Percentiles rank a stretch among this genome's conserved stretches.
Evolutionary conservation across 2,329 filamentous ascomycete genomes (phyloP).

Genomic region (Phyllosticta capitalensis): DNA sequence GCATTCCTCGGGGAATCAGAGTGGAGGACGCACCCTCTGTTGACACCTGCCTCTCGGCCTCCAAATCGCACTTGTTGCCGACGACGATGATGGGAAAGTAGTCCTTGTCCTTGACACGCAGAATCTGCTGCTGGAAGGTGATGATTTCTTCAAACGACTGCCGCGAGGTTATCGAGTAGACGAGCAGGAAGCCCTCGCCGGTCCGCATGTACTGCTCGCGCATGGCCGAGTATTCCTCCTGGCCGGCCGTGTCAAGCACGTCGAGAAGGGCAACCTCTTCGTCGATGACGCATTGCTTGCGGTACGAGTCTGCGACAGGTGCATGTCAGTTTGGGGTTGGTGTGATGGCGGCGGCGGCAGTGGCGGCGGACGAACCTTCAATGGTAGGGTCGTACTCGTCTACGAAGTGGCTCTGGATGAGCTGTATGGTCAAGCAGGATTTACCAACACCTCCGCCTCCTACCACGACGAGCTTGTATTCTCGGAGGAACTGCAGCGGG

Average conservation of each 20-base stretch:
- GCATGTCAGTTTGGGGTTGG: constrained; percentile 6
- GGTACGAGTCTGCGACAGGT: constrained; percentile 72
- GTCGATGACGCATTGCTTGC: constrained; percentile 98
- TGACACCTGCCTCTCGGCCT: constrained; percentile 81
- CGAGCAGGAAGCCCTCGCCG: constrained; percentile 92
- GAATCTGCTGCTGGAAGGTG: constrained; percentile 97
- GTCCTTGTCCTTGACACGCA: constrained; percentile 98
- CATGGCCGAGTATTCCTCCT: constrained; percentile 99
- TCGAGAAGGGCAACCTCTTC: constrained; percentile 96
- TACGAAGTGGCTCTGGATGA: constrained; percentile 79
- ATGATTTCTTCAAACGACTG: constrained; percentile 98
- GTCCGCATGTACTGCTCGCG: constrained; percentile 99
- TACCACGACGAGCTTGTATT: constrained; percentile 68
- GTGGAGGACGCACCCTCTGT: constrained; percentile 64
- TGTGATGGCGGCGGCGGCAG: neutral
- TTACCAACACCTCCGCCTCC: constrained; percentile 98
- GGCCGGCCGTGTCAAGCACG: constrained; percentile 93
- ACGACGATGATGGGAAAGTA: constrained; percentile 99
- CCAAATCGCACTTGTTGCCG: constrained; percentile 98
- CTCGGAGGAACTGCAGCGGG: constrained; percentile 39
- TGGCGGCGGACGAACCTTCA: constrained; percentile 58
- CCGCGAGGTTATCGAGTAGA: constrained; percentile 96
- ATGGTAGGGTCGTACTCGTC: constrained; percentile 99
- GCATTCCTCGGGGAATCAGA: constrained; percentile 8
- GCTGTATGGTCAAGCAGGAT: constrained; percentile 94